phyloP scores from a whole-genome alignment of 2,329 filamentous ascomycete genomes.

The Cadophora sp. region DNA sequence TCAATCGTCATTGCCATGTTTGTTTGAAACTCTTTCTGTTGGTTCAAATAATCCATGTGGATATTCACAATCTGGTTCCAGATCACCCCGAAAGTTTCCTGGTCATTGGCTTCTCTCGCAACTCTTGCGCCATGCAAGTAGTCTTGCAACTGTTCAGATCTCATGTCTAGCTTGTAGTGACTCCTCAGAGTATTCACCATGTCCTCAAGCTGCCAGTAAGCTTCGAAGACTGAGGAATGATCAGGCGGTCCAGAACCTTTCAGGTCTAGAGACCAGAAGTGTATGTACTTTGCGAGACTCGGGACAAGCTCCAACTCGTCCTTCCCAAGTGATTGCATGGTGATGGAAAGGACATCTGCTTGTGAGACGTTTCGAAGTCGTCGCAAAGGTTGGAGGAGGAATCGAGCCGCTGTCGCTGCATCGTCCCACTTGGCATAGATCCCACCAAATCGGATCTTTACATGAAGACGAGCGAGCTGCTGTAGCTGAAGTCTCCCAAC shows the following conservation, averaged over 20 bases:
- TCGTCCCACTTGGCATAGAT: background rate
- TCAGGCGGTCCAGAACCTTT: background rate
- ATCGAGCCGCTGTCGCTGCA: background rate
- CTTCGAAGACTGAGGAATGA: background rate
- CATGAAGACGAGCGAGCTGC: background rate
- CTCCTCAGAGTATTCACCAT: background rate
- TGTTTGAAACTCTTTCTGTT: background rate
- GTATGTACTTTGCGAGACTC: background rate
- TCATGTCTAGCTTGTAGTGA: background rate
- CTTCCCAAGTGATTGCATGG: background rate
- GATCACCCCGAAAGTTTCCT: background rate
- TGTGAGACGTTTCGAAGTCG: background rate
- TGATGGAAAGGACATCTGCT: background rate
- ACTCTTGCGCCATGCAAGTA: background rate
- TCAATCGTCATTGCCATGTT: conserved; percentile 2
- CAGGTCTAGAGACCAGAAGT: background rate
- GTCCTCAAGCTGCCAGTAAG: conserved; percentile 7
- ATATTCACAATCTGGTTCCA: background rate
- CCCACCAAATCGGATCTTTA: conserved; percentile 3
- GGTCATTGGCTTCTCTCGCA: background rate
- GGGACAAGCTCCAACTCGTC: background rate
- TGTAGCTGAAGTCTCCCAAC: background rate
- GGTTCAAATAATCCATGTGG: background rate
- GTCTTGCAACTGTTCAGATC: background rate
- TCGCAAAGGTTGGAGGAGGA: conserved; percentile 7